Evolutionary conservation across 208 protist genomes (phyloP), one percentile per base, ranked within the genome.

Genomic region (Crithidia mellificae): DNA sequence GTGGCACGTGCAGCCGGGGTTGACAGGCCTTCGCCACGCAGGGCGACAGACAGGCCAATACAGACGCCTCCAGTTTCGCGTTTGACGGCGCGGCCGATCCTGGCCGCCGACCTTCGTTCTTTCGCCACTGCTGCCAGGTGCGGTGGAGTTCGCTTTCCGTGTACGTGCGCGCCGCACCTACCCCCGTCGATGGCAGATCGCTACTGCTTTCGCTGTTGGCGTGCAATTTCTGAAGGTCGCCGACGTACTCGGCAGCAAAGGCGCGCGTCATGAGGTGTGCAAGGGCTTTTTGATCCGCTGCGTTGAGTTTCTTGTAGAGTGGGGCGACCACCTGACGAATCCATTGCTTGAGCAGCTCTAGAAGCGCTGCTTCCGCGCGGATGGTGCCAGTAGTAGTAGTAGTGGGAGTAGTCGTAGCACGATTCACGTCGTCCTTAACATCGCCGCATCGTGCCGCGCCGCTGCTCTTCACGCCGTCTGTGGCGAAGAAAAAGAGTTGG

Each of bases 101-200:
- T 17, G 25, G 20, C 2, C 29, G 4, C 5, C 12, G 34, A n/a
- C n/a, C 32, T 41, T 41, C 57, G 25, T 62, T 38, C 5, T 58
- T 36, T 6, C 70, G 68, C 68, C 68, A 73, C 36, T 53, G 68
- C 39, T 52, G 43, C 70, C 70, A 68, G 34, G 61, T 54, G n/a
- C 14, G 19, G 25, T 76, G 70, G 17, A 65, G 4, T 1, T 41
- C 22, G 5, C 61, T 58, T 15, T 56, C 30, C 5, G 6, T 19
- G 32, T 76, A 70, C 24, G 25, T 38, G 11, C 7, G 7, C 34
- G 34, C 34, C 5, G 7, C 25, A 20, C 2, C 17, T n/a, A 19
- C 38, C 39, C 51, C 39, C 6, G 20, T 39, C 57, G 1, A 19
- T 34, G 41, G 8, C 52, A 50, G 22, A 0, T 39, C 19, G 27